Conservation (phyloP, 768 basidiomycete species). For the Lactarius deliciosus region DNA sequence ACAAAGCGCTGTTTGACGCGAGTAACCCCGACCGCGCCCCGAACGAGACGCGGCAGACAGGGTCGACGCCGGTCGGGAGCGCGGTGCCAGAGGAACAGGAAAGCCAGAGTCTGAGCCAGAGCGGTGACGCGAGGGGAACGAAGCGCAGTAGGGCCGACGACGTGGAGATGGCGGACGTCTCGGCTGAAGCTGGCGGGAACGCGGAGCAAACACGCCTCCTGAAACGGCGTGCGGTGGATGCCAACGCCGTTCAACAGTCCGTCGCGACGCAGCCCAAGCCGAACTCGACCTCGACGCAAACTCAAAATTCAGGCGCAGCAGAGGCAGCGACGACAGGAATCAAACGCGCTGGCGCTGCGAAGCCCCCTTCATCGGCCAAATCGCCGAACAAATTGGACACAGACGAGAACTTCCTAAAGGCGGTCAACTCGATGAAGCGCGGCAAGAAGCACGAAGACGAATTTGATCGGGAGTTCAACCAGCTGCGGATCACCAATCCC, state of each 20-base stretch:
- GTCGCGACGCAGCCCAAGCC: neutral
- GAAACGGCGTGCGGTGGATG: constrained; percentile 22
- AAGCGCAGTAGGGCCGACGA: constrained; percentile 20
- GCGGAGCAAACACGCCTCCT: neutral
- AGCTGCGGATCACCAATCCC: constrained; percentile 64
- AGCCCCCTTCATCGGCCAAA: neutral
- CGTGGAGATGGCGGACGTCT: constrained; percentile 2
- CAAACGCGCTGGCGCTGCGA: constrained; percentile 5
- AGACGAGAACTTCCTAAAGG: constrained; percentile 60
- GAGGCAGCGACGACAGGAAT: neutral
- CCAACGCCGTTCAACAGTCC: neutral
- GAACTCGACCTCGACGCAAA: constrained; percentile 4
- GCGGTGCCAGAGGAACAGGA: constrained; percentile 20
- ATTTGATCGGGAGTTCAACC: constrained; percentile 75
- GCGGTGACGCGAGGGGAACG: constrained; percentile 3
- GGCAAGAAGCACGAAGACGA: constrained; percentile 63
- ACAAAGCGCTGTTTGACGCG: constrained; percentile 28
- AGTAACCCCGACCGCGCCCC: constrained; percentile 27
- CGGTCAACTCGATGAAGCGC: constrained; percentile 64
- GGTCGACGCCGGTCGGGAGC: neutral
- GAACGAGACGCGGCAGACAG: constrained; percentile 11
- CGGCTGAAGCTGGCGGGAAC: neutral
- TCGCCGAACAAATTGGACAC: constrained; percentile 43
- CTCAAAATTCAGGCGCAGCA: neutral
- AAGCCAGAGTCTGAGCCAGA: constrained; percentile 6